Conservation (phyloP, 495 filamentous ascomycete genomes). For the Jackrogersella multiformis region DNA sequence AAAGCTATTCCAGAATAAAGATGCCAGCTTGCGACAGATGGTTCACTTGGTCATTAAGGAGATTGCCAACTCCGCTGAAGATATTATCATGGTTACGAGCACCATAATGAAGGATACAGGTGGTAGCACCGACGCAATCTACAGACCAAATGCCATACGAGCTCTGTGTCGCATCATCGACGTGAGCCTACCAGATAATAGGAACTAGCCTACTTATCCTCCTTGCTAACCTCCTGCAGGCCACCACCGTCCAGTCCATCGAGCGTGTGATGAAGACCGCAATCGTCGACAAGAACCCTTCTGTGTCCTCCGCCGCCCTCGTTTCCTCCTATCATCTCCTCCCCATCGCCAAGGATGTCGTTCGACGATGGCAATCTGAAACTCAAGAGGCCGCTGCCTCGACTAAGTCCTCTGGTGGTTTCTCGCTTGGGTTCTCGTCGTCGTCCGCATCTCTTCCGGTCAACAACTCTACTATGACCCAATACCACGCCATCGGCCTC, state of each 20-base stretch:
- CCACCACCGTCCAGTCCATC: slow-evolving; percentile 96
- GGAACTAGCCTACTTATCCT: slow-evolving; percentile 3
- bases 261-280: slow-evolving; percentile 99
- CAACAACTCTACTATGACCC: slow-evolving; percentile 90
- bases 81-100: slow-evolving; percentile 99
- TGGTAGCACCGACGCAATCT: slow-evolving; percentile 93
- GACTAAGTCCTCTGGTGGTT: slow-evolving; percentile 85
- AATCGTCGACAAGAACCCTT: slow-evolving; percentile 98
- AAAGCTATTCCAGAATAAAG: slow-evolving; percentile 99
- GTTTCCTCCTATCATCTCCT: slow-evolving; percentile 99
- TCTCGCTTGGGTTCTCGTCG: slow-evolving; percentile 86
- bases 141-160: slow-evolving; percentile 95
- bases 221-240: slow-evolving; percentile 62
- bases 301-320: slow-evolving; percentile 94
- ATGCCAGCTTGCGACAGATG: slow-evolving; percentile 98
- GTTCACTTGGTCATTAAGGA: slow-evolving; percentile 98
- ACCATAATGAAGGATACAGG: slow-evolving; percentile 99
- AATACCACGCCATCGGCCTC: slow-evolving; percentile 98
- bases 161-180: slow-evolving; percentile 97
- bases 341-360: slow-evolving; percentile 92
- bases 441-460: slow-evolving; percentile 74
- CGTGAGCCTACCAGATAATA: slow-evolving; percentile 62
- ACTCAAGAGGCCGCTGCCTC: slow-evolving; percentile 96
- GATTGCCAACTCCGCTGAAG: slow-evolving; percentile 93
- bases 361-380: slow-evolving; percentile 98